These are phyloP conservation scores for Colletotrichum acutatum DNA, from an alignment of 2,329 filamentous ascomycete species.

Conservation along the genomic window DNA sequence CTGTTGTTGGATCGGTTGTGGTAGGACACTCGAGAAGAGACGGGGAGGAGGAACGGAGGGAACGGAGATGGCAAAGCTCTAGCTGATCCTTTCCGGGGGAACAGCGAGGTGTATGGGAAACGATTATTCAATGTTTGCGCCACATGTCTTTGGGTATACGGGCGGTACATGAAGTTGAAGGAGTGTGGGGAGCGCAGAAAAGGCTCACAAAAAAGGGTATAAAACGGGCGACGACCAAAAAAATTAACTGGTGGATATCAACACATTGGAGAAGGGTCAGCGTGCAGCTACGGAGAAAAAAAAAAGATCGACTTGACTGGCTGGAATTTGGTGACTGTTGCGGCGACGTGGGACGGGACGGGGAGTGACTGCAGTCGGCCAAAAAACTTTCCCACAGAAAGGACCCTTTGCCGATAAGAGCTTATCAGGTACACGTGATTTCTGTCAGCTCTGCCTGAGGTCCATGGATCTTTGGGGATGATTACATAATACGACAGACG, in stretches of 20 bases:
- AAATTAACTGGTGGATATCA: slow-evolving; percentile 30
- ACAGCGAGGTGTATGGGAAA: background rate
- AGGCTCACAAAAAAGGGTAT: background rate
- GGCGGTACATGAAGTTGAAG: slow-evolving; percentile 19
- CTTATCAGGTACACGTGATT: slow-evolving; percentile 4
- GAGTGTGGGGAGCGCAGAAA: slow-evolving; percentile 27
- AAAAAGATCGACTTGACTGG: background rate
- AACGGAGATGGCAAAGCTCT: background rate
- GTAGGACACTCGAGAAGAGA: background rate
- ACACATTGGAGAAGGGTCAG: slow-evolving; percentile 20
- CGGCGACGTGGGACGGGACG: background rate
- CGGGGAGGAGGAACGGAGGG: background rate
- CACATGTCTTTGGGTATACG: background rate
- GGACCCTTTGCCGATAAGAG: slow-evolving; percentile 11
- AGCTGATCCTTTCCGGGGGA: background rate
- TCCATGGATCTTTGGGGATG: background rate
- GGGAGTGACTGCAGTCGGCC: slow-evolving; percentile 21
- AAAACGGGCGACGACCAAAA: background rate
- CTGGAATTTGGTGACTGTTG: slow-evolving; percentile 6
- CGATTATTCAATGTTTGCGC: background rate
- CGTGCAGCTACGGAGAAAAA: background rate
- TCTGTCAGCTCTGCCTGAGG: background rate
- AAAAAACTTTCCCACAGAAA: background rate
- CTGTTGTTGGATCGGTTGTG: background rate
- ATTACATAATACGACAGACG: background rate